Evolutionary conservation across 1,139 yeast species (phyloP).

Genomic region (Debaryomyces udenii): DNA sequence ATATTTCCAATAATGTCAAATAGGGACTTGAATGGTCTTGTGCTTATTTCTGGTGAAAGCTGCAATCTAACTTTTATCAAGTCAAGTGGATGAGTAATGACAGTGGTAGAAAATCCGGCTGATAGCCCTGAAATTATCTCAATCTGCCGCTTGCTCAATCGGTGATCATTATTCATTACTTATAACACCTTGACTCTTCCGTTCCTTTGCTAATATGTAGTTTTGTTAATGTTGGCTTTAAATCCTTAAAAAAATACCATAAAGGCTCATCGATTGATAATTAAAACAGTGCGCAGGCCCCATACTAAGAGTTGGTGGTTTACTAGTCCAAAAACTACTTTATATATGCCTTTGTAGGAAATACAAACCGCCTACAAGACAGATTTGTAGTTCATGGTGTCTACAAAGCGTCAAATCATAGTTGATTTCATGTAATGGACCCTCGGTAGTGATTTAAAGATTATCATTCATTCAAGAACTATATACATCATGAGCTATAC

Average conservation of each 20-base stretch:
- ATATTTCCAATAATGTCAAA: conserved; percentile 24
- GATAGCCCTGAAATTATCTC: conserved; percentile 76
- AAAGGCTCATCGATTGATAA: too few relatives aligned
- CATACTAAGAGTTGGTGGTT: too few relatives aligned
- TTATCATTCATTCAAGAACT: conserved; percentile 12
- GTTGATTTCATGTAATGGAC: too few relatives aligned
- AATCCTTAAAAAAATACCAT: too few relatives aligned
- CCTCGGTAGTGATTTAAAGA: not conserved
- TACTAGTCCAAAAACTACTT: too few relatives aligned
- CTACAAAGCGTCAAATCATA: too few relatives aligned
- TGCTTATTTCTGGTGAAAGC: conserved; percentile 23
- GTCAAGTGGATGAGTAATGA: conserved; percentile 87
- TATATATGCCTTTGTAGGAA: too few relatives aligned
- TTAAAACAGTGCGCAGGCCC: too few relatives aligned
- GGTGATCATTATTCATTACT: conserved; percentile 10
- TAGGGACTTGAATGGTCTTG: conserved; percentile 15
- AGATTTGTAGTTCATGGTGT: too few relatives aligned
- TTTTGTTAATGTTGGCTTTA: too few relatives aligned
- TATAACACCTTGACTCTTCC: not conserved
- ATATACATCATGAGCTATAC: conserved; percentile 13
- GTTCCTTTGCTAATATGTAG: not conserved
- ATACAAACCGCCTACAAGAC: too few relatives aligned
- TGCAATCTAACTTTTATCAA: conserved; percentile 82
- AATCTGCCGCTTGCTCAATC: conserved; percentile 17
- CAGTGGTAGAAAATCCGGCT: conserved; percentile 83